Percentiles rank a stretch among this genome's conserved stretches.
Conservation (phyloP, 2,329 filamentous ascomycete genomes). For the Curvularia hawaiiensis region DNA sequence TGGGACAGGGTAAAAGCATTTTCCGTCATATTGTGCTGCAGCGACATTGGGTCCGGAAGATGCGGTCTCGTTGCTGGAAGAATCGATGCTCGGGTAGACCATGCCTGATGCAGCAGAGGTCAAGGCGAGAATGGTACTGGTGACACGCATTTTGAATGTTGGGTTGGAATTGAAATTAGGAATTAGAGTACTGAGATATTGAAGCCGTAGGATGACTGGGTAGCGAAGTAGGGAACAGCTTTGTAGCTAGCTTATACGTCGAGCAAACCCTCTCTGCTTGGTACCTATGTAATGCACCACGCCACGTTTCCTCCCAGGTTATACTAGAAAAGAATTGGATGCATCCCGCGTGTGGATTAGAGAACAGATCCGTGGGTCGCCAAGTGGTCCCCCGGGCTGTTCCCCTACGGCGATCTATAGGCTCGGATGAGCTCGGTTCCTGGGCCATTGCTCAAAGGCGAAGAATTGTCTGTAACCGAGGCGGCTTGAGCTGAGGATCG, state of each 20-base stretch:
- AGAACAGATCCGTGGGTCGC: conserved; percentile 1
- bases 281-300: background rate
- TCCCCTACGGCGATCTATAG: conserved; percentile 14
- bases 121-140: conserved; percentile 22
- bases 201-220: background rate
- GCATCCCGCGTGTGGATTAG: background rate
- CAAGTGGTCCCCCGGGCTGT: conserved; percentile 7
- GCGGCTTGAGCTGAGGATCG: background rate
- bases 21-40: conserved; percentile 32
- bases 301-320: background rate
- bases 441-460: conserved; percentile 7
- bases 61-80: conserved; percentile 15
- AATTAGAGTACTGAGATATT: background rate
- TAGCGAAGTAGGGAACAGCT: background rate
- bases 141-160: conserved; percentile 24
- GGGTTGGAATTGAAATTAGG: background rate
- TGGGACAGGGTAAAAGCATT: conserved; percentile 37
- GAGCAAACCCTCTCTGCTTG: background rate
- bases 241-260: conserved; percentile 1
- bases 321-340: background rate
- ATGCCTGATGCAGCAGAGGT: conserved; percentile 25
- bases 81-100: conserved; percentile 18
- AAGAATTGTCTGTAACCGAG: conserved; percentile 1
- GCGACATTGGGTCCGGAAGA: conserved; percentile 20
- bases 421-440: conserved; percentile 10